A percentile compares a stretch with the other conserved stretches of the same genome.
Conservation (phyloP, 345 rosid species). For the Triadica sebifera region DNA sequence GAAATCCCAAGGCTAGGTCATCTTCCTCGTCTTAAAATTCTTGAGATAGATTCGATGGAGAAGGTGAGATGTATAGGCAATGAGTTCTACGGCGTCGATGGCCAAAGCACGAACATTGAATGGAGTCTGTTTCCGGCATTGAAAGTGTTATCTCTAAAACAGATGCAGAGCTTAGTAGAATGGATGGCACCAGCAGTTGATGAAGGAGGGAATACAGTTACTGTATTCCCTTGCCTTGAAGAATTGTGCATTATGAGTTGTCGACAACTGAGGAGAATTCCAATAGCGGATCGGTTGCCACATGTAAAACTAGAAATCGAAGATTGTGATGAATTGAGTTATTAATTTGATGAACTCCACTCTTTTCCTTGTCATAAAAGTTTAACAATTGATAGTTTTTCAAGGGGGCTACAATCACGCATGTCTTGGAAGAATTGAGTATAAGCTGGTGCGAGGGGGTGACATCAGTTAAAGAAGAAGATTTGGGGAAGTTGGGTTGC, state of each 20-base stretch:
- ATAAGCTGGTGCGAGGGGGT: background rate
- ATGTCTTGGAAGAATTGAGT: background rate
- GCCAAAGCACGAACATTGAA: background rate
- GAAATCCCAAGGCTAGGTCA: background rate
- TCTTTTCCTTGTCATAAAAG: background rate
- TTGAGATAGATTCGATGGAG: no score
- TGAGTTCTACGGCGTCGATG: background rate
- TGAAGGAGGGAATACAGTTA: background rate
- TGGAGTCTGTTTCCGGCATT: background rate
- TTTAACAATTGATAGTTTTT: background rate
- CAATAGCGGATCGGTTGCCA: background rate
- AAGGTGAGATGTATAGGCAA: background rate
- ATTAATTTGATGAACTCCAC: background rate
- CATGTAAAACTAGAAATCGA: background rate
- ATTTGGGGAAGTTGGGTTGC: background rate
- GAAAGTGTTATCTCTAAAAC: no score
- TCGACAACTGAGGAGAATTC: background rate
- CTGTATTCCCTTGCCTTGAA: slow-evolving; percentile 16
- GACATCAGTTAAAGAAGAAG: background rate
- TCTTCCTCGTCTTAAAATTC: background rate
- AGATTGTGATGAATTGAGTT: background rate
- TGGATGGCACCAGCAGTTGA: background rate
- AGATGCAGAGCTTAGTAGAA: no score
- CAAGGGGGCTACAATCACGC: background rate
- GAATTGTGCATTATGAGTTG: background rate